These are phyloP conservation scores for Pezizomycotina sp. DNA, from an alignment of 2,329 filamentous ascomycete genomes.

Conservation along the genomic window DNA sequence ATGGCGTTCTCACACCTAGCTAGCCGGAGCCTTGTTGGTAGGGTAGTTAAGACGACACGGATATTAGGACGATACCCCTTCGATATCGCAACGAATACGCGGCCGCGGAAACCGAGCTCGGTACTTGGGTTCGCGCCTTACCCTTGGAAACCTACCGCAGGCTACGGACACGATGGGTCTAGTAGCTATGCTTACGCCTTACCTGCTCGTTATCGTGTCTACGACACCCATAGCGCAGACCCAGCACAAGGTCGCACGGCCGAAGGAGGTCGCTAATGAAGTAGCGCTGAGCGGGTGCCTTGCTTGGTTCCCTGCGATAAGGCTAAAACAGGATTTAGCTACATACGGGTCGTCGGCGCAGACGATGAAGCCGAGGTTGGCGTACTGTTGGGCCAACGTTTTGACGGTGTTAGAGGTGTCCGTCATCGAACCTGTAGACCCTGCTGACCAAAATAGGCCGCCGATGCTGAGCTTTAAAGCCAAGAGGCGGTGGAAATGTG, in stretches of 20 bases:
- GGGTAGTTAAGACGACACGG: slow-evolving; percentile 73
- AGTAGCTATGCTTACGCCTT: slow-evolving; percentile 89
- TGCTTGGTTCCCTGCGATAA: slow-evolving; percentile 94
- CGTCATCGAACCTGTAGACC: slow-evolving; percentile 46
- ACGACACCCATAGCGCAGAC: slow-evolving; percentile 93
- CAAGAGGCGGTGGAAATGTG: slow-evolving; percentile 76
- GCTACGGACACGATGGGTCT: slow-evolving; percentile 73
- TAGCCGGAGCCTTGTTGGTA: slow-evolving; percentile 70
- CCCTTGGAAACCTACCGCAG: slow-evolving; percentile 84
- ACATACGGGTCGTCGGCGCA: slow-evolving; percentile 50
- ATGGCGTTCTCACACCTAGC: slow-evolving; percentile 98
- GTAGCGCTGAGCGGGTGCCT: slow-evolving; percentile 84
- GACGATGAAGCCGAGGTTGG: slow-evolving; percentile 68
- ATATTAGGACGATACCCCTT: slow-evolving; percentile 84
- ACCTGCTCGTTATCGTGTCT: slow-evolving; percentile 88
- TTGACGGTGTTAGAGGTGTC: slow-evolving; percentile 62
- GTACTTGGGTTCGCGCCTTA: slow-evolving; percentile 81
- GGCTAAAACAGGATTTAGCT: slow-evolving; percentile 50
- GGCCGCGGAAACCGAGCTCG: slow-evolving; percentile 74
- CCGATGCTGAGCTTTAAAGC: slow-evolving; percentile 63
- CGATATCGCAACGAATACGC: slow-evolving; percentile 43
- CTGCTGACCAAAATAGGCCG: slow-evolving; percentile 55
- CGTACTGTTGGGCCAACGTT: slow-evolving; percentile 98
- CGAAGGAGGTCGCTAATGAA: slow-evolving; percentile 79
- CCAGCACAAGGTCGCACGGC: slow-evolving; percentile 79